Conservation (phyloP, 441 rosid species). For the Codiaeum variegatum region DNA sequence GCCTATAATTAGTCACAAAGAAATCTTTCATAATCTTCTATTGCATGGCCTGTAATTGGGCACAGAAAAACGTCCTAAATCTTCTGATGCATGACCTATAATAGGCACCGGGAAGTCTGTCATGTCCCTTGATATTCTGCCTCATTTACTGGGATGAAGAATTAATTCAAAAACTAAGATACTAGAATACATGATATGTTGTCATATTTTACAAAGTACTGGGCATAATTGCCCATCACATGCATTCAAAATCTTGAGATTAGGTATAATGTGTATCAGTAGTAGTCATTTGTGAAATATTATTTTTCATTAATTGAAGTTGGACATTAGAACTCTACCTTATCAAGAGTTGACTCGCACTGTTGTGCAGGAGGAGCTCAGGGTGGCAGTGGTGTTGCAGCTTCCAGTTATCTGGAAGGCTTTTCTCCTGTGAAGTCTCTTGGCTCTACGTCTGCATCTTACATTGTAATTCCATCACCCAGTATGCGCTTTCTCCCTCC, state of each 20-base stretch:
- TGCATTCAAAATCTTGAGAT: background rate
- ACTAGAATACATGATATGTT: background rate
- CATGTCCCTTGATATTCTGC: background rate
- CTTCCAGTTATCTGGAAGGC: constrained; percentile 72
- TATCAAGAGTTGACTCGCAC: background rate
- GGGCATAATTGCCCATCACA: background rate
- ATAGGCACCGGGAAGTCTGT: background rate
- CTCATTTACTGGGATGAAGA: background rate
- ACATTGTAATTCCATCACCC: constrained; percentile 90
- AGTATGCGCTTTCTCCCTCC: constrained; percentile 96
- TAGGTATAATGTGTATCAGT: background rate
- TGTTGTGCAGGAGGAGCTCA: constrained; percentile 58
- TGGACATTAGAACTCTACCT: background rate
- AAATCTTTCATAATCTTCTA: no score
- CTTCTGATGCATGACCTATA: background rate
- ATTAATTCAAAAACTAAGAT: background rate
- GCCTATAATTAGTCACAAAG: background rate
- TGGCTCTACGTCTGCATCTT: constrained; percentile 80
- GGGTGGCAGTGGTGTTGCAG: constrained; percentile 42
- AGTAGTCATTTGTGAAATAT: background rate
- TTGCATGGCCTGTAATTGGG: background rate
- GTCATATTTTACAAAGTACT: background rate
- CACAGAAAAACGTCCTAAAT: no score
- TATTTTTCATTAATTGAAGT: background rate
- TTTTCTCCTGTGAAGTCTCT: constrained; percentile 91